Conservation (phyloP, 2,329 filamentous ascomycete genomes). For the Diaporthe amygdali region DNA sequence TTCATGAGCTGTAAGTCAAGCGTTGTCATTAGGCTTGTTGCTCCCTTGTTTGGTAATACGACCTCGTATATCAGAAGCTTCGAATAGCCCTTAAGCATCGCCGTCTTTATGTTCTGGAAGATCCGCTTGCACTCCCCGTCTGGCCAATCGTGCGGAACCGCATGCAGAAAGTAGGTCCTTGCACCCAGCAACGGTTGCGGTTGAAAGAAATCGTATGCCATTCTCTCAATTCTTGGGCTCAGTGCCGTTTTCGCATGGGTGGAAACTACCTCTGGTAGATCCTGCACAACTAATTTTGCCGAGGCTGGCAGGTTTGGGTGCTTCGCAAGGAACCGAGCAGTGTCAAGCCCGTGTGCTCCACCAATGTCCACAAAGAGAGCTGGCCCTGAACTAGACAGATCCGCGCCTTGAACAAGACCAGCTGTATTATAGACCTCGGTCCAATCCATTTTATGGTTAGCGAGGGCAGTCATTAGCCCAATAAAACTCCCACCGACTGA, state of each 20-base stretch:
- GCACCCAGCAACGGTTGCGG: slow-evolving; percentile 46
- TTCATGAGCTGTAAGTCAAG: slow-evolving; percentile 44
- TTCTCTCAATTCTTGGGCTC: slow-evolving; percentile 25
- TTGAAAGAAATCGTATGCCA: slow-evolving; percentile 43
- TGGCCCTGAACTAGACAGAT: not conserved
- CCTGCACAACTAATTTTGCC: slow-evolving; percentile 39
- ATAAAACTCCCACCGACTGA: slow-evolving; percentile 37
- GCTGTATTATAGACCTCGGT: slow-evolving; percentile 35
- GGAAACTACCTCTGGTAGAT: slow-evolving; percentile 38
- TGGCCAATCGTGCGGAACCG: slow-evolving; percentile 40
- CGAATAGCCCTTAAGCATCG: slow-evolving; percentile 43
- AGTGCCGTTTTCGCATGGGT: slow-evolving; percentile 30
- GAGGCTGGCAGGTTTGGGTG: slow-evolving; percentile 30
- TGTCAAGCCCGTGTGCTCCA: slow-evolving; percentile 43
- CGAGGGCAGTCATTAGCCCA: slow-evolving; percentile 42
- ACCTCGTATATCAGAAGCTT: slow-evolving; percentile 45
- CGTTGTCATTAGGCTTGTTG: slow-evolving; percentile 36
- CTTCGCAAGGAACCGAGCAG: slow-evolving; percentile 37
- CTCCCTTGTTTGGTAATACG: slow-evolving; percentile 39
- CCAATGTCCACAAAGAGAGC: slow-evolving; percentile 40
- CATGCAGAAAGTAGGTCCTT: slow-evolving; percentile 30
- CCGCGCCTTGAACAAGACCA: slow-evolving; percentile 26
- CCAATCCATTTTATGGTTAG: slow-evolving; percentile 40
- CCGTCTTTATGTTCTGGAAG: slow-evolving; percentile 22
- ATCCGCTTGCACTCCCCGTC: slow-evolving; percentile 15